A percentile compares a stretch with the other conserved stretches of the same genome.
Conservation (phyloP, 345 rosid species). For the Gossypium longicalyx region DNA sequence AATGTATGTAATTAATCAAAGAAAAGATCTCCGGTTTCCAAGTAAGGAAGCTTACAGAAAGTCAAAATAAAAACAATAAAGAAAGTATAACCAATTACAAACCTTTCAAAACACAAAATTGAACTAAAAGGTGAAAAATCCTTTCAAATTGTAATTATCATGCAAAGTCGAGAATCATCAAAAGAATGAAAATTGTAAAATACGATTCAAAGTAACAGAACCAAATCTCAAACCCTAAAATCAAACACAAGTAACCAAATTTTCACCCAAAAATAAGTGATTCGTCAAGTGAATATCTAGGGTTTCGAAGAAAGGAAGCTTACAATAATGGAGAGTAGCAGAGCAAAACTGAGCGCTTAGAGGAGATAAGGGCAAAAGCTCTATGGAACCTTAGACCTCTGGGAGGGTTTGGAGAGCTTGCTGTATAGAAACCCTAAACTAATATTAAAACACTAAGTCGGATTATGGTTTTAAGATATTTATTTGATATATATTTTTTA, state of each 20-base stretch:
- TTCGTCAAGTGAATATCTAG: neutral
- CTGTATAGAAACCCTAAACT: slow-evolving; percentile 2
- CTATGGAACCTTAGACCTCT: neutral
- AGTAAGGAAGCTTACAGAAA: too few species aligned
- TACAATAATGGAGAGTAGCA: neutral
- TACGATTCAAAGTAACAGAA: neutral
- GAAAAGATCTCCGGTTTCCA: too few species aligned
- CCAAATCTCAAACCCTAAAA: slow-evolving; percentile 6
- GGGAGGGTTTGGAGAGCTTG: neutral
- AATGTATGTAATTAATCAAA: too few species aligned
- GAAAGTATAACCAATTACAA: too few species aligned
- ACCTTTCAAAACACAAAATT: too few species aligned
- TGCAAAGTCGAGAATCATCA: neutral
- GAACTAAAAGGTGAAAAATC: too few species aligned
- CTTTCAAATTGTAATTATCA: neutral
- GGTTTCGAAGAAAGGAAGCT: neutral
- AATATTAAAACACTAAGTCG: neutral
- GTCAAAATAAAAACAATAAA: too few species aligned
- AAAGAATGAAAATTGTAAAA: neutral
- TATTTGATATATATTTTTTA: too few species aligned
- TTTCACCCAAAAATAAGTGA: neutral
- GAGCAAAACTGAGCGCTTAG: neutral
- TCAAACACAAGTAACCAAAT: neutral
- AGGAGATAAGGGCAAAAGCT: neutral
- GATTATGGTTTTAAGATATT: too few species aligned